These are phyloP conservation scores for Xylaria grammica DNA, from an alignment of 495 filamentous ascomycete species.

Conservation along the genomic window DNA sequence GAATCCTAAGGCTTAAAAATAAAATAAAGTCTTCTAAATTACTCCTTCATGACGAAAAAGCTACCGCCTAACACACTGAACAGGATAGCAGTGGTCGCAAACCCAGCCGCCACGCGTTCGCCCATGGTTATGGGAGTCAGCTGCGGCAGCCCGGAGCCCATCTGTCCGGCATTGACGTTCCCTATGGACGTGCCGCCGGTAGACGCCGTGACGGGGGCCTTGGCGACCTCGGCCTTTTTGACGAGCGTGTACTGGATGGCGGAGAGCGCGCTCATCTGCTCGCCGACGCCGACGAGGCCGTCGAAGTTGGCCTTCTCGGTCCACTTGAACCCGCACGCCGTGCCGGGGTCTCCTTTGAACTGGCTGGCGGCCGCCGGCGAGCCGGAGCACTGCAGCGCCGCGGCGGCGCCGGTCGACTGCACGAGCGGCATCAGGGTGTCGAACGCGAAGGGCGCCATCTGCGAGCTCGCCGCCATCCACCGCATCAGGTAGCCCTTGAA, in stretches of 20 bases:
- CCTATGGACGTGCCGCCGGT: constrained; percentile 71
- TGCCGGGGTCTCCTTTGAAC: constrained; percentile 53
- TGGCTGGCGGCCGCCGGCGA: constrained; percentile 48
- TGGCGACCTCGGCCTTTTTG: constrained; percentile 35
- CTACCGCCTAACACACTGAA: constrained; percentile 56
- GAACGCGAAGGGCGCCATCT: constrained; percentile 68
- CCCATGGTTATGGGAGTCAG: constrained; percentile 54
- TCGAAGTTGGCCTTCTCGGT: constrained; percentile 43
- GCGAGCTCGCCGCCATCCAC: constrained; percentile 69
- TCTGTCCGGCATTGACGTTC: constrained; percentile 60
- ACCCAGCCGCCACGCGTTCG: constrained; percentile 68
- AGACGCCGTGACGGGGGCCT: constrained; percentile 58
- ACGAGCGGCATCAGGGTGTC: constrained; percentile 63
- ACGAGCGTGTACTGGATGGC: constrained; percentile 69
- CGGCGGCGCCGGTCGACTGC: constrained; percentile 60
- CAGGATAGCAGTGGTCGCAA: constrained; percentile 65
- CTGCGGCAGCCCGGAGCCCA: constrained; percentile 28
- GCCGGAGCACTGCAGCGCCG: constrained; percentile 67
- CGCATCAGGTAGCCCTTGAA: constrained; percentile 79
- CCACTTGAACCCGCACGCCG: constrained; percentile 61
- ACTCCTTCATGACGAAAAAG: constrained; percentile 49
- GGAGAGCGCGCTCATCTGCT: constrained; percentile 74
- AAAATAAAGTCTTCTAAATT: background rate
- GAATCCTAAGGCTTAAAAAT: too few species aligned
- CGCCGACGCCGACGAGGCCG: constrained; percentile 61